A percentile compares a stretch with the other conserved stretches of the same genome.
These are phyloP conservation scores for Xerocomus spinulosus DNA, from an alignment of 768 basidiomycete species.

Conservation along the genomic window DNA sequence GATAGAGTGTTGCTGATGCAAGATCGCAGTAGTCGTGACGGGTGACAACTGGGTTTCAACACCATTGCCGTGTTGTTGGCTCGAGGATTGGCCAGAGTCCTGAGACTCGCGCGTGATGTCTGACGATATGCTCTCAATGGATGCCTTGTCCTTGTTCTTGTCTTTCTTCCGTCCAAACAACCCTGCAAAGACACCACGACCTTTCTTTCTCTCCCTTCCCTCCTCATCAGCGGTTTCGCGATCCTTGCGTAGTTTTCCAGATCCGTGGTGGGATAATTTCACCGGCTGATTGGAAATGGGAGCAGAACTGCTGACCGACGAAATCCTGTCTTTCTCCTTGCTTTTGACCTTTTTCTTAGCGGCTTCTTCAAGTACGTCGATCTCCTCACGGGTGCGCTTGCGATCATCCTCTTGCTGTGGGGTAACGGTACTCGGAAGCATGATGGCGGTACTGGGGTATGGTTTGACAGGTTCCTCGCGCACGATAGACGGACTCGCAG, in stretches of 20 bases:
- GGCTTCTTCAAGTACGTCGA: constrained; percentile 40
- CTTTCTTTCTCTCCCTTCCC: constrained; percentile 58
- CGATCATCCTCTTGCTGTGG: constrained; percentile 50
- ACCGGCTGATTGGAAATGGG: constrained; percentile 25
- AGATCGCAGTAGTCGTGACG: constrained; percentile 48
- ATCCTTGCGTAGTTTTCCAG: constrained; percentile 44
- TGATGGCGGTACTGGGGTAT: constrained; percentile 17
- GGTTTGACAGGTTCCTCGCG: constrained; percentile 43
- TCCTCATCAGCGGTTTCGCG: constrained; percentile 40
- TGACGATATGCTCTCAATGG: constrained; percentile 49
- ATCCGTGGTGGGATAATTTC: constrained; percentile 10
- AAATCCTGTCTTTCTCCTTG: constrained; percentile 46
- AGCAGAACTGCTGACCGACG: constrained; percentile 25
- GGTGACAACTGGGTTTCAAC: constrained; percentile 42
- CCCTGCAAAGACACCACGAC: constrained; percentile 62
- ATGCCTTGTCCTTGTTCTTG: constrained; percentile 60
- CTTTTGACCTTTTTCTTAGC: constrained; percentile 47
- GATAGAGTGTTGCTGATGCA: constrained; percentile 50
- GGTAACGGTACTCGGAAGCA: constrained; percentile 38
- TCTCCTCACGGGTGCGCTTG: constrained; percentile 50
- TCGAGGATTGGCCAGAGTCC: constrained; percentile 57
- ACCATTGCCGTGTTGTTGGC: constrained; percentile 31
- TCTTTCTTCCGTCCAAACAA: constrained; percentile 77
- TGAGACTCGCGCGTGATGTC: constrained; percentile 51
- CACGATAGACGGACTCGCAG: constrained; percentile 73